Percentiles rank a stretch among this genome's conserved stretches.
Evolutionary conservation across 1,284 basidiomycete species (phyloP).

Genomic region (Cerrena zonata): DNA sequence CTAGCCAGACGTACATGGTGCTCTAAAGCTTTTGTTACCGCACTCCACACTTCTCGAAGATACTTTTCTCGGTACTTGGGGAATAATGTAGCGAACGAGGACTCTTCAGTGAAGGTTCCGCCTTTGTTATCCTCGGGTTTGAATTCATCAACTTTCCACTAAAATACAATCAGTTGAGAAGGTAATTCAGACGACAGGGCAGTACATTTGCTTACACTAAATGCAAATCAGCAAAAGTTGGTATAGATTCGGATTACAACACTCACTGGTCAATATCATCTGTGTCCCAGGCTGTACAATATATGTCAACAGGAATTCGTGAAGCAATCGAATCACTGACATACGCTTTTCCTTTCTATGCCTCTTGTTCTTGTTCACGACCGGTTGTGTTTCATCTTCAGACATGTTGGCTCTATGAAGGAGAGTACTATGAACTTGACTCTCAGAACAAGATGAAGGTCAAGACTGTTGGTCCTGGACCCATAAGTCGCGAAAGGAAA

Average conservation of each 20-base stretch:
- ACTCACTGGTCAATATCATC: constrained; percentile 96
- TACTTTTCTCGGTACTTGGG: constrained; percentile 99
- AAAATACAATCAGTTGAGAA: constrained; percentile 7
- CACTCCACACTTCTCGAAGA: constrained; percentile 89
- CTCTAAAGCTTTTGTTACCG: constrained; percentile 85
- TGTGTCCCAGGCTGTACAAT: constrained; percentile 87
- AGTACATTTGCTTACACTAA: constrained; percentile 28
- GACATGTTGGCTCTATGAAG: no score
- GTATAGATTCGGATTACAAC: neutral
- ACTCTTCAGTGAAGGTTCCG: constrained; percentile 88
- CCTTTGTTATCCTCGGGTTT: constrained; percentile 69
- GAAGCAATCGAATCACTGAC: constrained; percentile 19
- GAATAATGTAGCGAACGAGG: constrained; percentile 95
- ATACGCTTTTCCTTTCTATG: constrained; percentile 89
- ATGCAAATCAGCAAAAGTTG: neutral
- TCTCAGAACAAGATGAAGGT: neutral
- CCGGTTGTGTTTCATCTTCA: constrained; percentile 35
- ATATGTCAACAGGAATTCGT: neutral
- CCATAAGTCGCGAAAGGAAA: neutral
- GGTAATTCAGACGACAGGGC: neutral
- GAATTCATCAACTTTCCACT: constrained; percentile 91
- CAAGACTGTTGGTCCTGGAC: no score
- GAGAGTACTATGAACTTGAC: neutral
- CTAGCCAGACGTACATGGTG: constrained; percentile 50
- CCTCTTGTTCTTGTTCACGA: constrained; percentile 77